Evolutionary conservation across 140 eudicot species (phyloP).

Genomic region (Flaveria floridana): DNA sequence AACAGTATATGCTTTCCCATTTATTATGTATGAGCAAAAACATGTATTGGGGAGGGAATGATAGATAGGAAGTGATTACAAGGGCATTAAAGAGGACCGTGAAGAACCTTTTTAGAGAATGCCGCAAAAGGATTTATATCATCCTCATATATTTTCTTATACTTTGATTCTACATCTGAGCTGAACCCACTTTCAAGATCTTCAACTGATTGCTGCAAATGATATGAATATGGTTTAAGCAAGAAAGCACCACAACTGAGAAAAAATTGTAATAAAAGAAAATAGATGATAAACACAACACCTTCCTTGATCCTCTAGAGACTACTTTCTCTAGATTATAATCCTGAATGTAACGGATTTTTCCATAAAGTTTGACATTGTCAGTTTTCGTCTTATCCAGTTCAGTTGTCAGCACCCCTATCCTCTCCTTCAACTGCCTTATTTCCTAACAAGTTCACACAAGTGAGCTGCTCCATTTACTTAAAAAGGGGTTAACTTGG

Average conservation of each 20-base stretch:
- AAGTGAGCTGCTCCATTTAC: background rate
- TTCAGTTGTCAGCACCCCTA: conserved; percentile 70
- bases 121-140: conserved; percentile 99
- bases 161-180: conserved; percentile 98
- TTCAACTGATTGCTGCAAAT: conserved; percentile 72
- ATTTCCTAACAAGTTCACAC: conserved; percentile 56
- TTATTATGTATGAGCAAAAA: background rate
- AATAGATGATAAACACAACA: conserved; percentile 23
- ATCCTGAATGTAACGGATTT: conserved; percentile 94
- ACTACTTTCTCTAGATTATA: conserved; percentile 88
- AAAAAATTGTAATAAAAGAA: background rate
- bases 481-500: background rate
- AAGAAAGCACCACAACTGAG: background rate
- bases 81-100: background rate
- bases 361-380: conserved; percentile 94
- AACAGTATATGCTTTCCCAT: background rate
- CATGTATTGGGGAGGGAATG: background rate
- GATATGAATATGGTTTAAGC: conserved; percentile 14
- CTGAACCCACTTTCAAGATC: conserved; percentile 91
- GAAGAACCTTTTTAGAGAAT: conserved; percentile 81
- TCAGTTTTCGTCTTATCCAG: conserved; percentile 91
- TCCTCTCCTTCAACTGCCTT: conserved; percentile 86
- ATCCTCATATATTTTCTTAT: conserved; percentile 94
- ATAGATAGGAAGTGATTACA: background rate
- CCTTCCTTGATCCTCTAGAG: conserved; percentile 95